phyloP scores from a whole-genome alignment of 2,329 filamentous ascomycete genomes.

The Curvularia lunata region DNA sequence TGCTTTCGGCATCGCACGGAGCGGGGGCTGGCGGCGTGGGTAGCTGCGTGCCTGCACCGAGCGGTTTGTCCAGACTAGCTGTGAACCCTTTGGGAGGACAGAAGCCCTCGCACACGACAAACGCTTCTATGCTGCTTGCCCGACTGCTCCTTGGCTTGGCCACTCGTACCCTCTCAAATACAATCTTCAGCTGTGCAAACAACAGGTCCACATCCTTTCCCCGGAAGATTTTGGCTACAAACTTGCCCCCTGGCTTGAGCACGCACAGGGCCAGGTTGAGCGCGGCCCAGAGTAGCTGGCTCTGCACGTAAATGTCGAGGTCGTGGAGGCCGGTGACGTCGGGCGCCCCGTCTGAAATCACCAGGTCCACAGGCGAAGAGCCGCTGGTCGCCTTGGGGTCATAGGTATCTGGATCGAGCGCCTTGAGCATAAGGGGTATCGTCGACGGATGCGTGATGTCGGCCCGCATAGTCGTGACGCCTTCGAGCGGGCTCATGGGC shows the following conservation, averaged over 20 bases:
- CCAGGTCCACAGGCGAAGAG: slow-evolving; percentile 84
- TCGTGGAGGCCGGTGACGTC: slow-evolving; percentile 97
- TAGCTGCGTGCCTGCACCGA: slow-evolving; percentile 68
- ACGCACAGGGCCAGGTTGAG: slow-evolving; percentile 93
- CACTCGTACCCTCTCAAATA: slow-evolving; percentile 86
- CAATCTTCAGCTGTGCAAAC: slow-evolving; percentile 89
- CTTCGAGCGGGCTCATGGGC: slow-evolving; percentile 90
- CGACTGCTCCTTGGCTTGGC: slow-evolving; percentile 93
- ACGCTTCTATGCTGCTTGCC: slow-evolving; percentile 96
- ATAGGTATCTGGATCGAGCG: slow-evolving; percentile 73
- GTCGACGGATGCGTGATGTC: slow-evolving; percentile 98
- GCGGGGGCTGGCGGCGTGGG: slow-evolving; percentile 43
- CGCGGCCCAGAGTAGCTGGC: slow-evolving; percentile 90
- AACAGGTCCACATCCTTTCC: slow-evolving; percentile 94
- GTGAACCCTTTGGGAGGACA: slow-evolving; percentile 76
- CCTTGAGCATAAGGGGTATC: slow-evolving; percentile 83
- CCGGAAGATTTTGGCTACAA: slow-evolving; percentile 97
- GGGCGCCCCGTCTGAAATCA: slow-evolving; percentile 92
- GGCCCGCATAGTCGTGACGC: slow-evolving; percentile 88
- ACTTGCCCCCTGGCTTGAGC: slow-evolving; percentile 88
- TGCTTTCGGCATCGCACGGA: slow-evolving; percentile 21
- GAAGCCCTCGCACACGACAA: slow-evolving; percentile 94
- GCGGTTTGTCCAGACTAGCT: slow-evolving; percentile 75
- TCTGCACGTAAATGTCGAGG: slow-evolving; percentile 97
- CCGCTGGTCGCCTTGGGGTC: slow-evolving; percentile 54